Conservation (phyloP, 1,284 basidiomycete species). For the Rhizoctonia solani region DNA sequence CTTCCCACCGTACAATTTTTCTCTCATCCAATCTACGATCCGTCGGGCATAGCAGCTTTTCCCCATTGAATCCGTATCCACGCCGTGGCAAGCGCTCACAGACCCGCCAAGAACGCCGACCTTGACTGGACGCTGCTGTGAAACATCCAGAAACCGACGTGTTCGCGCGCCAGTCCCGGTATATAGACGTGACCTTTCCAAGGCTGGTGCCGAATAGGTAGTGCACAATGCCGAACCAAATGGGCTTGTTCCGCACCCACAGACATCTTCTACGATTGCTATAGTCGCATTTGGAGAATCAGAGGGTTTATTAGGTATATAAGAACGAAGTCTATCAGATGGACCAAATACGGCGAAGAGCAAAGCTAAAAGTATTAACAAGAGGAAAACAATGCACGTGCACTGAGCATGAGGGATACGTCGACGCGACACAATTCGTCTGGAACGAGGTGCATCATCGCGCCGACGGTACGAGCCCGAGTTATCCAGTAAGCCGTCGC, state of each 20-base stretch:
- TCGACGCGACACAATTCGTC: neutral
- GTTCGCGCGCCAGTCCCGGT: conserved; percentile 34
- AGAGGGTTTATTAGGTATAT: neutral
- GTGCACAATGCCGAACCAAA: conserved; percentile 31
- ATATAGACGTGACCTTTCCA: conserved; percentile 32
- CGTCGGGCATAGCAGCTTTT: conserved; percentile 34
- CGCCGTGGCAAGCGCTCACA: conserved; percentile 37
- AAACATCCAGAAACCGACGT: conserved; percentile 23
- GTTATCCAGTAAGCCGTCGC: conserved; percentile 12
- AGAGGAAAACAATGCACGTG: conserved; percentile 25
- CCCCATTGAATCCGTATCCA: conserved; percentile 33
- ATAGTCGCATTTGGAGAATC: neutral
- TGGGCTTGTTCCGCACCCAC: conserved; percentile 28
- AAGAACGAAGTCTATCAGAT: conserved; percentile 23
- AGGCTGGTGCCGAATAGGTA: conserved; percentile 31
- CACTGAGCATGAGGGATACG: conserved; percentile 22
- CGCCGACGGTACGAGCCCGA: neutral
- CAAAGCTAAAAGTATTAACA: conserved; percentile 15
- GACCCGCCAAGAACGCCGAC: conserved; percentile 37
- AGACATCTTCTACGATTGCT: conserved; percentile 7
- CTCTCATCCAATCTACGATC: conserved; percentile 36
- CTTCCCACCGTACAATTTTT: conserved; percentile 25
- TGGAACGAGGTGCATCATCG: neutral
- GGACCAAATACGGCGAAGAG: conserved; percentile 27
- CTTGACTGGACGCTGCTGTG: conserved; percentile 20